Conservation (phyloP, 148 eudicot species). For the Pouteria glomerata region DNA sequence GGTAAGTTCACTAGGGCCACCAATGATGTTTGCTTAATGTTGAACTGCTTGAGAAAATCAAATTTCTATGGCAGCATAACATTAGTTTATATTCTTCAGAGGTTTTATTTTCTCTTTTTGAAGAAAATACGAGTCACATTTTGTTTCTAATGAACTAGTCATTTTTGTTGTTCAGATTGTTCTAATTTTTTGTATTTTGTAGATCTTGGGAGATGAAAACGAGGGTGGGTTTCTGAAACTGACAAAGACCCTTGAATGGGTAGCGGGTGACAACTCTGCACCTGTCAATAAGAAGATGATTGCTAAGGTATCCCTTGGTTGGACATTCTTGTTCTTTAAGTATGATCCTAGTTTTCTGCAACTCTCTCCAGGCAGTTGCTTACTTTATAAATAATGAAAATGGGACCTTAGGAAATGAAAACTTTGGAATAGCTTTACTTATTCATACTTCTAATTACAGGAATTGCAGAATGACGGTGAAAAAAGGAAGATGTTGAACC, state of each 20-base stretch:
- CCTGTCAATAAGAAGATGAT: slow-evolving; percentile 67
- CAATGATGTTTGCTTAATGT: not conserved
- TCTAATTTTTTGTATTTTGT: slow-evolving; percentile 6
- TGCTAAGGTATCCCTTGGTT: slow-evolving; percentile 37
- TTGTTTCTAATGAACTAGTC: not conserved
- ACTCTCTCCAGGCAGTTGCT: slow-evolving; percentile 5
- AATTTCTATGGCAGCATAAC: not conserved
- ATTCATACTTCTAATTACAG: slow-evolving; percentile 38
- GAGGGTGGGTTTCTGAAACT: slow-evolving; percentile 83
- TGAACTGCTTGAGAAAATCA: slow-evolving; percentile 9
- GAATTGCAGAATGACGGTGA: slow-evolving; percentile 63
- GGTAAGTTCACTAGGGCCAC: not conserved
- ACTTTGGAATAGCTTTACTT: slow-evolving; percentile 12
- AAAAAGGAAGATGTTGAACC: slow-evolving; percentile 61
- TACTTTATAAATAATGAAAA: not conserved
- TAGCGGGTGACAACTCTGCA: slow-evolving; percentile 63
- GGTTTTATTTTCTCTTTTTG: not conserved
- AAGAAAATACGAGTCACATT: not conserved
- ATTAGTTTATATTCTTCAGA: not conserved
- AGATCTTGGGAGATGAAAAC: slow-evolving; percentile 46
- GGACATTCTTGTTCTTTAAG: slow-evolving; percentile 6
- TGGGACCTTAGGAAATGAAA: not conserved
- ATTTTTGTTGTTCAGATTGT: not conserved
- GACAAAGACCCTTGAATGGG: slow-evolving; percentile 73
- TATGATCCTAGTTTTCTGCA: slow-evolving; percentile 8